Base-by-base conservation (phyloP, 345 rosid species). In the Euphorbia tirucalli region DNA sequence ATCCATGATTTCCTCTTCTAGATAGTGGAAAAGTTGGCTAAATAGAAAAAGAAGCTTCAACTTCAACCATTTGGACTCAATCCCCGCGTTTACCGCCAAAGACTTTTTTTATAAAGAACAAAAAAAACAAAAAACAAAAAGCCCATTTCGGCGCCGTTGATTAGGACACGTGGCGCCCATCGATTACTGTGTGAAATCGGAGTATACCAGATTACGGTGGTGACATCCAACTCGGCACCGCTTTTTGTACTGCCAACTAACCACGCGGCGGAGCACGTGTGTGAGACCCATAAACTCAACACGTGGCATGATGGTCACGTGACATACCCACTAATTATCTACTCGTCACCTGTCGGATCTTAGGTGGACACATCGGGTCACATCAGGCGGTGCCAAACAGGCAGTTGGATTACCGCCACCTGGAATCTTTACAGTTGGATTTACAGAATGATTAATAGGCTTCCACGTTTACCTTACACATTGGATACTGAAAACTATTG, bases 151-250 rank as follows among this genome's bases (percentile, higher is more conserved):
- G 74, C 35, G 25, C 27, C 22, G 3, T 31, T 22, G 22, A 15
- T 52, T n/a, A 16, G 14, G 1, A 30, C 83, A 64, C 79, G 65
- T 76, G 68, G 49, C 68, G 11, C 0, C 54, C 37, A 3, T 1
- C 13, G 2, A 32, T 65, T 78, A 69, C 65, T 31, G 25, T 0
- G 32, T 0, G 2, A 6, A 21, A 22, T 43, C 69, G 14, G 50
- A 39, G 24, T 70, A 16, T 57, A 48, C 59, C 37, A n/a, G 37
- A 32, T 41, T 41, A 41, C 44, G 44, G 9, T 50, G 27, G 73
- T 77, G 83, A 57, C 10, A 60, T 16, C 84, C 83, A 74, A 41
- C 80, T 71, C 39, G 61, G 79, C 72, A 72, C 24, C 66, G 65
- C 74, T 25, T 71, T 54, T 61, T 25, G 56, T 32, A 39, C 3